Evolutionary conservation across 129 eudicot genomes (phyloP).

Genomic region (Flaveria robusta): DNA sequence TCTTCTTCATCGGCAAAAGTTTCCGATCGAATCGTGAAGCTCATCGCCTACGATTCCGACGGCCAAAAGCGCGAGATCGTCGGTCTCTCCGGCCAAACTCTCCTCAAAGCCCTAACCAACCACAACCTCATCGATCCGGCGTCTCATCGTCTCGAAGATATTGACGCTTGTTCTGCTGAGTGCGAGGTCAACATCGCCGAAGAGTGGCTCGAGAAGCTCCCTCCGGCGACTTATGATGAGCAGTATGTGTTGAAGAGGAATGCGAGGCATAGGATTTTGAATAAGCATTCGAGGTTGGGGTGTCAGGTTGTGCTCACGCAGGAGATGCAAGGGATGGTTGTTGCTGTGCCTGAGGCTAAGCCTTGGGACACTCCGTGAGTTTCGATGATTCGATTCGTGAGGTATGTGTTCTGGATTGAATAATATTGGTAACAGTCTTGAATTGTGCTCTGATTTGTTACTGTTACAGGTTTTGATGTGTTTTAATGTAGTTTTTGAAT

Average conservation of each 20-base stretch:
- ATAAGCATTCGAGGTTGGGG: slow-evolving; percentile 85
- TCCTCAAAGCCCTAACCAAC: slow-evolving; percentile 69
- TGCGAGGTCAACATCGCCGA: slow-evolving; percentile 96
- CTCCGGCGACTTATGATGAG: slow-evolving; percentile 70
- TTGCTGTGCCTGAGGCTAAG: slow-evolving; percentile 90
- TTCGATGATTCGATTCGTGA: neutral
- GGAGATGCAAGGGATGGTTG: slow-evolving; percentile 96
- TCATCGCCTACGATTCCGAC: slow-evolving; percentile 74
- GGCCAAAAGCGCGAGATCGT: slow-evolving; percentile 73
- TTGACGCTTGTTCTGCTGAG: slow-evolving; percentile 98
- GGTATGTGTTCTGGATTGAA: neutral
- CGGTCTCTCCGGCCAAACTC: slow-evolving; percentile 86
- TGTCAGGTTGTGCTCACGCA: slow-evolving; percentile 82
- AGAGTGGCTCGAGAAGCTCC: slow-evolving; percentile 93
- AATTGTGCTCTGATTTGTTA: slow-evolving; percentile 37
- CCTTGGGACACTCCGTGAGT: slow-evolving; percentile 92
- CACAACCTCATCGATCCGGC: slow-evolving; percentile 83
- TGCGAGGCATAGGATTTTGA: slow-evolving; percentile 67
- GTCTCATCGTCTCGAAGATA: slow-evolving; percentile 88
- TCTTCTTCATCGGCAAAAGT: slow-evolving; percentile 62
- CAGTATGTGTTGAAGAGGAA: slow-evolving; percentile 83
- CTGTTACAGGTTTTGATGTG: slow-evolving; percentile 19
- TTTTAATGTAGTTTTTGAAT: neutral
- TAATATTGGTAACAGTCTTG: slow-evolving; percentile 24
- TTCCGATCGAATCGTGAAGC: slow-evolving; percentile 85